Base-by-base conservation (phyloP, 805 yeast species). In the Metschnikowia santaceciliae region DNA sequence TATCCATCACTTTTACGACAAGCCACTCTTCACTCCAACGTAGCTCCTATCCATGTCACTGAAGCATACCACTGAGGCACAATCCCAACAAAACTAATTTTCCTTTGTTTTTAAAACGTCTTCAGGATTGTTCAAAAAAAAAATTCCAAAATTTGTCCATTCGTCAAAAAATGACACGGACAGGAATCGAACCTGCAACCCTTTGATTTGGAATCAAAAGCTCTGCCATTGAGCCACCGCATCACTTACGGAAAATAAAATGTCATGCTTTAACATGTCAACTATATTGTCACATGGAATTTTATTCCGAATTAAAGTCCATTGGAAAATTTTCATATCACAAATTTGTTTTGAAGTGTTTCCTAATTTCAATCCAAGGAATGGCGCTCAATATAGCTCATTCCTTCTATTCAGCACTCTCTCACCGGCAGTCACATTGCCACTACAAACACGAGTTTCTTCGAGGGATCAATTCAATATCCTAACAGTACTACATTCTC, bases 171-270 rank as follows among this genome's bases (percentile, higher is more conserved):
- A 1, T 58, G 61, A 58, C 61, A 58, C 61, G 57, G 61, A 57
- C 61, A 57, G 61, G 61, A 57, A 57, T 57, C 59, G 61, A 58
- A 58, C 61, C 61, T 58, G 61, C 61, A 58, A 56, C 61, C 61
- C 55, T 58, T 58, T 56, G 61, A 57, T 57, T 56, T 57, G 61
- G 61, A 58, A 56, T 58, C 61, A 56, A 58, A 58, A 58, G 61
- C 61, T 58, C 61, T 58, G 54, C 61, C 61, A 58, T 58, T 58
- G 61, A 58, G 61, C 61, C 60, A 58, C 61, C 57, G 61, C 61
- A 58, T 58, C 61, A 5, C 20, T 26, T 35, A 26, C 47, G 4
- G 0, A 17, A 4, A 6, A 5, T 3, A 10, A 26, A 17, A 2
- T 2, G 17, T 6, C 14, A 4, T 15, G 40, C 8, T 37, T 19